Base-by-base conservation (phyloP, 768 basidiomycete genomes). In the Leucocoprinus birnbaumii region DNA sequence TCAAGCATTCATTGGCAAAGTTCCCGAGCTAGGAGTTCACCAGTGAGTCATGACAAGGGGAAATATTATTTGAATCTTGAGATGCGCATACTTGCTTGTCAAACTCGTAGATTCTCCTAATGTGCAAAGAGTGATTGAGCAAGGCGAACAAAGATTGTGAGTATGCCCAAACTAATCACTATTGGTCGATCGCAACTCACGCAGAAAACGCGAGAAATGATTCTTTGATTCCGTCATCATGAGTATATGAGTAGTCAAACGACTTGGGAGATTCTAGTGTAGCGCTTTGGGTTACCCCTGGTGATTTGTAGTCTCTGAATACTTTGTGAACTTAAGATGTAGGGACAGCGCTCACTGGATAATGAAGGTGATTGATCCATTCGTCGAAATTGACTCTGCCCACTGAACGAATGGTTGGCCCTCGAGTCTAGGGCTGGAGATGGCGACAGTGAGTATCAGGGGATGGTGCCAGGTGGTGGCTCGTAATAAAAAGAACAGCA, bases 191-290 rank as follows among this genome's bases (percentile, higher is more conserved):
- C 11, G 11, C 31, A 31, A 27, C 46, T 47, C 37, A 48, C 46
- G 18, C 6, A 16, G 53, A 54, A 37, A 54, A 54, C 8, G 11
- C 21, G 26, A 54, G 45, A 27, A 54, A 48, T 1, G 53, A 54
- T 11, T 27, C 53, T 18, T 21, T 40, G 9, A 54, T 54, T n/a
- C 46, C 53, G 3, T 54, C 53, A 13, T 54, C 46, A 11, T 47
- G 24, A 9, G 46, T 47, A 16, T 54, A 54, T 2, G 53, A 40
- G 31, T 54, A 40, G 6, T 48, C 46, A 19, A 48, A 47, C 2
- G 46, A 40, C 19, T 34, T 48, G 13, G 53, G 37, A 21, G 46
- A 48, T n/a, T 47, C 53, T 26, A 48, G 5, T 14, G 46, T 13
- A 16, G 38, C 19, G 31, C 37, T 31, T 7, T 5, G 25, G 19